Evolutionary conservation across 2,329 filamentous ascomycete genomes (phyloP).

Genomic region (Microcyclospora tardicrescens): DNA sequence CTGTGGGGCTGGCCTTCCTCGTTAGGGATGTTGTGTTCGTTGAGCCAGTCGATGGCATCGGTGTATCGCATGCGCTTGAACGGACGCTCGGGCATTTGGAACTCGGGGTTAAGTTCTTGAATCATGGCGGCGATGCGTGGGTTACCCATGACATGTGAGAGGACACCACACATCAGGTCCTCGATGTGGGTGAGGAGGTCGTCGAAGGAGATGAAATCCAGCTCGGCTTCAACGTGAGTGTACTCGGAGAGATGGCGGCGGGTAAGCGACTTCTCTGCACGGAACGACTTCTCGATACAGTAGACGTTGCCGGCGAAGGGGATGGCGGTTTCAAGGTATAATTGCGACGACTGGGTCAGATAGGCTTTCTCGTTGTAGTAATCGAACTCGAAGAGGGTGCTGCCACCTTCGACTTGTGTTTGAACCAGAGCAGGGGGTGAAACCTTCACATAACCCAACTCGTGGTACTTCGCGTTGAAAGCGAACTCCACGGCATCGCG

Average conservation of each 20-base stretch:
- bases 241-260: conserved; percentile 92
- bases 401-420: conserved; percentile 86
- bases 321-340: conserved; percentile 91
- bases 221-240: conserved; percentile 89
- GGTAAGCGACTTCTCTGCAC: conserved; percentile 89
- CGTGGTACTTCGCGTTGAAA: conserved; percentile 67
- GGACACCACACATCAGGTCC: conserved; percentile 71
- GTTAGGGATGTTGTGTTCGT: conserved; percentile 79
- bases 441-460: conserved; percentile 67
- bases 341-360: conserved; percentile 90
- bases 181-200: conserved; percentile 83
- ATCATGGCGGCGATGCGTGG: conserved; percentile 59
- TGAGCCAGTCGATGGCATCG: conserved; percentile 89
- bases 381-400: conserved; percentile 77
- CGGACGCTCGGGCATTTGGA: conserved; percentile 66
- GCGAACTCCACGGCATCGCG: conserved; percentile 68
- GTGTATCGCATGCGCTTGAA: conserved; percentile 92
- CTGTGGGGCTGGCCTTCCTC: conserved; percentile 80
- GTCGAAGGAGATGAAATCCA: conserved; percentile 89
- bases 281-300: conserved; percentile 98
- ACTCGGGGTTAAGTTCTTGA: conserved; percentile 81
- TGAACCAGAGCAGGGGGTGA: conserved; percentile 83
- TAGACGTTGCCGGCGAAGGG: conserved; percentile 89
- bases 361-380: conserved; percentile 87
- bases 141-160: conserved; percentile 65